Evolutionary conservation across 306 rosid genomes (phyloP), one percentile per base, ranked within the genome.

Genomic region (Delonix regia): DNA sequence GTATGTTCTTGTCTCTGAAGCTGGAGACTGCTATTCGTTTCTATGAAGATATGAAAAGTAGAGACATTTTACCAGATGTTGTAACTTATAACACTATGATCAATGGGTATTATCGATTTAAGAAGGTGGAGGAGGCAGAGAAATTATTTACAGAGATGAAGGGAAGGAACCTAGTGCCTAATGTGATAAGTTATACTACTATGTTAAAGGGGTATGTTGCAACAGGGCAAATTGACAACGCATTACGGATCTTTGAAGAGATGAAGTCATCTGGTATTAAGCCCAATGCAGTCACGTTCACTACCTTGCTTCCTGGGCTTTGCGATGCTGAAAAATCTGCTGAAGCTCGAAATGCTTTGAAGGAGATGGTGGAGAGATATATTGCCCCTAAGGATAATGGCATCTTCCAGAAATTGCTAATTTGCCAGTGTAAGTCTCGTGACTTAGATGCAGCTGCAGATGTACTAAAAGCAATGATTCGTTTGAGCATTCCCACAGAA

Each of bases 51-150:
- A 91, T 95, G 98, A 92, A 89, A 66, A 82, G 69, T 70, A 81
- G 88, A 78, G 89, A 75, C 27, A 67, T 91, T 83, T 39, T 22
- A 0, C 99, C 95, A 0, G 91, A 92, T 71, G 91, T 87, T 28
- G 99, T 92, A 2, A 91, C 98, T 0, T 92, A 92, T 72, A 95
- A 95, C 72, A 89, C 96, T 21, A 81, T 92, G 94, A 92, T 95
- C 59, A 83, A 91, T 64, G 99, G 99, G 13, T 95, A 72, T 71
- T 70, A 80, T 87, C 88, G 99, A 79, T 91, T 92, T 76, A 89
- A 87, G 85, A 83, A 82, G 81, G 85, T 91, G 65, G 96, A 95
- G 61, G 97, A 92, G 85, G 97, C 97, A 0, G 97, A 92, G 80
- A 81, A 78, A 25, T 79, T 89, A 80, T 95, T 92, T 88, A 85